A percentile compares a stretch with the other conserved stretches of the same genome.
phyloP scores from a whole-genome alignment of 768 basidiomycete species.

The Rubroboletus satanas region DNA sequence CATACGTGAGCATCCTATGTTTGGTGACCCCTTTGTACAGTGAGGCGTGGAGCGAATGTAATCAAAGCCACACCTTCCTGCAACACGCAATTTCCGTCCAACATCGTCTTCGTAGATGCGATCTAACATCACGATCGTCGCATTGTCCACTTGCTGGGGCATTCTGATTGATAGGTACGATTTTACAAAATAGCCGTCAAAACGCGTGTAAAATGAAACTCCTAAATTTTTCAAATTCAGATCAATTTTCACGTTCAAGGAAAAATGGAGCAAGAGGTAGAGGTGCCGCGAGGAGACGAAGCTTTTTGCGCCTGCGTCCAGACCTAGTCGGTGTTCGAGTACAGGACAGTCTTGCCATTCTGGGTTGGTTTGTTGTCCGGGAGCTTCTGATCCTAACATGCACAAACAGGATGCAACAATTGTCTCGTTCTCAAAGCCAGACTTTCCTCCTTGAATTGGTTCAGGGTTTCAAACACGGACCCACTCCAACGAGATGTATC shows the following conservation, averaged over 20 bases:
- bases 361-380: slow-evolving; percentile 20
- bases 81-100: slow-evolving; percentile 55
- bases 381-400: slow-evolving; percentile 30
- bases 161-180: slow-evolving; percentile 26
- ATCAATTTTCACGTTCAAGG: neutral
- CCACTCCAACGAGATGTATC: neutral
- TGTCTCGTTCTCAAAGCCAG: neutral
- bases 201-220: neutral
- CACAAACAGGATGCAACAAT: slow-evolving; percentile 19
- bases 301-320: neutral
- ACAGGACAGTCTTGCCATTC: slow-evolving; percentile 9
- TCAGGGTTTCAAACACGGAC: neutral
- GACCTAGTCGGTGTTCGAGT: neutral
- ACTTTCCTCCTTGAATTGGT: neutral
- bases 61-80: slow-evolving; percentile 47
- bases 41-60: slow-evolving; percentile 14
- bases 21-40: slow-evolving; percentile 7
- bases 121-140: slow-evolving; percentile 42
- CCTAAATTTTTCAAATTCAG: slow-evolving; percentile 1
- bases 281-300: neutral
- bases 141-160: slow-evolving; percentile 48
- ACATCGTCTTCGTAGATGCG: slow-evolving; percentile 37
- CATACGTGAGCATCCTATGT: slow-evolving; percentile 55
- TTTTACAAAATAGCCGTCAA: neutral
- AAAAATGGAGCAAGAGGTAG: neutral